Evolutionary conservation across 1,284 basidiomycete species (phyloP).

Genomic region (Amylostereum chailletii): DNA sequence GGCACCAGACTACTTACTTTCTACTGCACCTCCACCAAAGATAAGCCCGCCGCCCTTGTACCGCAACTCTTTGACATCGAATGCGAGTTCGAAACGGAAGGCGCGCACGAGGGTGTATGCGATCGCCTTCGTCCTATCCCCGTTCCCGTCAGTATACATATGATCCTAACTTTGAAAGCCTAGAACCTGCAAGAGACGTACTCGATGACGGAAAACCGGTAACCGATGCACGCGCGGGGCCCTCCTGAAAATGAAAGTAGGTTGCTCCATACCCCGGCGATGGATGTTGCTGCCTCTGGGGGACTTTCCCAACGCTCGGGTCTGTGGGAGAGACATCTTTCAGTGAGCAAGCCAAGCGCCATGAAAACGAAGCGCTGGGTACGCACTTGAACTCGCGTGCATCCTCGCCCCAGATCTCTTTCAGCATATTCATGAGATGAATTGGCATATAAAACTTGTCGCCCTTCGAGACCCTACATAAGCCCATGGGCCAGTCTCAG

Average conservation of each 20-base stretch:
- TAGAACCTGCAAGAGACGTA: constrained; percentile 16
- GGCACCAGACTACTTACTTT: no score
- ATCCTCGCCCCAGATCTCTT: constrained; percentile 21
- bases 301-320: constrained; percentile 14
- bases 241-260: constrained; percentile 53
- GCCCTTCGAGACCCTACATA: neutral
- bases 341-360: neutral
- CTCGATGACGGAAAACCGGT: constrained; percentile 62
- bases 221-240: constrained; percentile 55
- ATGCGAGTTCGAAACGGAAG: constrained; percentile 45
- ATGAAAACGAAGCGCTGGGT: neutral
- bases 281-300: constrained; percentile 3
- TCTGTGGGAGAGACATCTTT: constrained; percentile 1
- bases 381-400: constrained; percentile 20
- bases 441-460: constrained; percentile 14
- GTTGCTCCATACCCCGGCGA: constrained; percentile 3
- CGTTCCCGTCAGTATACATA: neutral
- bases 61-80: constrained; percentile 27
- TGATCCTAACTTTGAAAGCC: neutral
- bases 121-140: neutral
- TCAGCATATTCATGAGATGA: constrained; percentile 12
- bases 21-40: neutral
- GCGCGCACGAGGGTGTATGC: constrained; percentile 24
- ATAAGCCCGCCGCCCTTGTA: constrained; percentile 14
- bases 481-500: neutral